Evolutionary conservation across 345 rosid genomes (phyloP).

Genomic region (Euclidium syriacum): DNA sequence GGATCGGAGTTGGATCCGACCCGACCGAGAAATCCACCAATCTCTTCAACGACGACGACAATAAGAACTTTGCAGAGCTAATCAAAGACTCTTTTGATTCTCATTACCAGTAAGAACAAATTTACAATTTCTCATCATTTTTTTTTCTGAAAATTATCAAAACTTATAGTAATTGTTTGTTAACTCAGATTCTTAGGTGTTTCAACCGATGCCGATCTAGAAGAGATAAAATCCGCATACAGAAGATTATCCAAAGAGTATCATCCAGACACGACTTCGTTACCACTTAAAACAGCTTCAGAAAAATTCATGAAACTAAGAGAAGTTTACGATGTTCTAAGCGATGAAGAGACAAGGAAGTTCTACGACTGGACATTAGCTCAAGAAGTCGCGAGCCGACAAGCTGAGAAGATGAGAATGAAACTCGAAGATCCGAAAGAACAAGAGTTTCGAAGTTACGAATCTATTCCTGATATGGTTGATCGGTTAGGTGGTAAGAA

Average conservation of each 20-base stretch:
- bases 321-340: slow-evolving; percentile 56
- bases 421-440: slow-evolving; percentile 65
- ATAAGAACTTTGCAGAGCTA: slow-evolving; percentile 70
- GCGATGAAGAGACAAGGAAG: slow-evolving; percentile 56
- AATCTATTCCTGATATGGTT: slow-evolving; percentile 68
- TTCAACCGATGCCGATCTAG: slow-evolving; percentile 62
- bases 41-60: slow-evolving; percentile 32
- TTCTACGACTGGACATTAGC: slow-evolving; percentile 94
- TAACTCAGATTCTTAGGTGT: slow-evolving; percentile 71
- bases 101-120: slow-evolving; percentile 70
- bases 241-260: slow-evolving; percentile 81
- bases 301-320: slow-evolving; percentile 79
- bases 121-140: background rate
- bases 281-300: slow-evolving; percentile 75
- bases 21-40: slow-evolving; percentile 25
- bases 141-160: background rate
- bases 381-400: slow-evolving; percentile 77
- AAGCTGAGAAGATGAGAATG: slow-evolving; percentile 74
- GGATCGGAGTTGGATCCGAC: slow-evolving; percentile 62
- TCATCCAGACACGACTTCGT: slow-evolving; percentile 92
- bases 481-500: slow-evolving; percentile 85
- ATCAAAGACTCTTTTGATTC: slow-evolving; percentile 74
- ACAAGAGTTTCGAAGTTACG: slow-evolving; percentile 42
- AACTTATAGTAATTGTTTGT: background rate
- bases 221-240: slow-evolving; percentile 87